These are phyloP conservation scores for Staphylotrichum longicolle DNA, from an alignment of 495 filamentous ascomycete species.

Conservation along the genomic window DNA sequence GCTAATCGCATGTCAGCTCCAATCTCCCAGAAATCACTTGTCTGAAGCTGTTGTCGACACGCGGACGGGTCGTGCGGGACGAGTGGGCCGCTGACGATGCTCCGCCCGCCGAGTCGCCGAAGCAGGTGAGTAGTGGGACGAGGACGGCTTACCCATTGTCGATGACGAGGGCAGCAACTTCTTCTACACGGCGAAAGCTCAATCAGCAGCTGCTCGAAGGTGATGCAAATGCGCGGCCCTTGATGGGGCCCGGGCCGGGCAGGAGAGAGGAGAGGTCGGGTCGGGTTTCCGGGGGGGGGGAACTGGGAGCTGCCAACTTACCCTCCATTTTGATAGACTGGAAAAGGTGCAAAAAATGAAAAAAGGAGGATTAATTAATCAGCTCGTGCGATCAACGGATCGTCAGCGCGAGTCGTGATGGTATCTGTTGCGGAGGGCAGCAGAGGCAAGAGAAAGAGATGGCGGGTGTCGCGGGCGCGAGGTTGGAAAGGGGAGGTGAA, in stretches of 20 bases:
- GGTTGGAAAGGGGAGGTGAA: slow-evolving; percentile 51
- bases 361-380: slow-evolving; percentile 34
- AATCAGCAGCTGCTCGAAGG: slow-evolving; percentile 50
- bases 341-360: slow-evolving; percentile 39
- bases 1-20: slow-evolving; percentile 62
- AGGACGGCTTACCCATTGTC: slow-evolving; percentile 94
- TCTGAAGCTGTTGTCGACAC: slow-evolving; percentile 17
- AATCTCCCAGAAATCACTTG: slow-evolving; percentile 15
- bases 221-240: slow-evolving; percentile 1
- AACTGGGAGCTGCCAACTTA: slow-evolving; percentile 32
- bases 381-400: slow-evolving; percentile 47
- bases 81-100: slow-evolving; percentile 23
- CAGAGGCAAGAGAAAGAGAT: slow-evolving; percentile 42
- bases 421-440: slow-evolving; percentile 36
- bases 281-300: slow-evolving; percentile 10
- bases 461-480: slow-evolving; percentile 33
- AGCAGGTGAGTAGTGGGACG: slow-evolving; percentile 28
- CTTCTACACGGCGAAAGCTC: slow-evolving; percentile 63
- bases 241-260: neutral
- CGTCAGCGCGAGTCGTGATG: slow-evolving; percentile 42
- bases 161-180: slow-evolving; percentile 99
- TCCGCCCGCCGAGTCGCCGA: slow-evolving; percentile 23
- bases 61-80: slow-evolving; percentile 5
- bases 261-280: slow-evolving; percentile 6
- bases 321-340: slow-evolving; percentile 55